Evolutionary conservation across 2,329 filamentous ascomycete species (phyloP).

Genomic region (Coniochaeta ligniaria): DNA sequence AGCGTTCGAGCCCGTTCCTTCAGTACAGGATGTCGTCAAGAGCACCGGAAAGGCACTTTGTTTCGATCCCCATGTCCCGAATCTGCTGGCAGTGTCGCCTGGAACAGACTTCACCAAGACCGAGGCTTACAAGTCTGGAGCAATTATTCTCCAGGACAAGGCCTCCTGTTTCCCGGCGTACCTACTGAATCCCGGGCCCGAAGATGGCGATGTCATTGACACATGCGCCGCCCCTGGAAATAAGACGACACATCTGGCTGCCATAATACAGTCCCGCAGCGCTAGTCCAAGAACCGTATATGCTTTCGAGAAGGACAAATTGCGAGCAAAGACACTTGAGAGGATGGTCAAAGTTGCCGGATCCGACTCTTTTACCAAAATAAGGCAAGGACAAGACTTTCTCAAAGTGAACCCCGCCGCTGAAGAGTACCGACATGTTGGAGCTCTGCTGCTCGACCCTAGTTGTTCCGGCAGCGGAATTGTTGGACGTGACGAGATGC

Average conservation of each 20-base stretch:
- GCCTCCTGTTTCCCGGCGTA: constrained; percentile 96
- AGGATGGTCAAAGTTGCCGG: constrained; percentile 81
- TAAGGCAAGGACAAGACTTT: constrained; percentile 76
- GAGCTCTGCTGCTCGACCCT: constrained; percentile 78
- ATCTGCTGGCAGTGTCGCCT: constrained; percentile 72
- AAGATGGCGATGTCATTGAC: constrained; percentile 77
- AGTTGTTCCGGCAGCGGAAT: constrained; percentile 96
- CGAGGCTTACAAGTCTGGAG: constrained; percentile 65
- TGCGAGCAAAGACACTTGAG: constrained; percentile 66
- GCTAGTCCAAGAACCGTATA: constrained; percentile 45
- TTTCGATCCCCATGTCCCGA: constrained; percentile 75
- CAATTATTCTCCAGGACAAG: constrained; percentile 90
- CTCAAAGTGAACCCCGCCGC: constrained; percentile 62
- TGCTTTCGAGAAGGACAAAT: constrained; percentile 71
- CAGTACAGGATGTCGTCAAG: constrained; percentile 48
- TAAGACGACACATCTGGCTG: constrained; percentile 90
- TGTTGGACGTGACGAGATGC: constrained; percentile 75
- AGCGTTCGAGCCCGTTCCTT: constrained; percentile 48
- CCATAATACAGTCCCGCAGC: constrained; percentile 50
- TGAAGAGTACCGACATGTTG: constrained; percentile 60
- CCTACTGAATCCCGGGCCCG: constrained; percentile 61
- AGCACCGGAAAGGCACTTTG: constrained; percentile 45
- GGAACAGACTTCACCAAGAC: constrained; percentile 65
- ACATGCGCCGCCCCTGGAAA: constrained; percentile 93
- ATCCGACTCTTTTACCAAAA: constrained; percentile 55